Percentiles rank a stretch among this genome's conserved stretches.
Evolutionary conservation across 257 asterid genomes (phyloP).

Genomic region (Solanum paucissectum): DNA sequence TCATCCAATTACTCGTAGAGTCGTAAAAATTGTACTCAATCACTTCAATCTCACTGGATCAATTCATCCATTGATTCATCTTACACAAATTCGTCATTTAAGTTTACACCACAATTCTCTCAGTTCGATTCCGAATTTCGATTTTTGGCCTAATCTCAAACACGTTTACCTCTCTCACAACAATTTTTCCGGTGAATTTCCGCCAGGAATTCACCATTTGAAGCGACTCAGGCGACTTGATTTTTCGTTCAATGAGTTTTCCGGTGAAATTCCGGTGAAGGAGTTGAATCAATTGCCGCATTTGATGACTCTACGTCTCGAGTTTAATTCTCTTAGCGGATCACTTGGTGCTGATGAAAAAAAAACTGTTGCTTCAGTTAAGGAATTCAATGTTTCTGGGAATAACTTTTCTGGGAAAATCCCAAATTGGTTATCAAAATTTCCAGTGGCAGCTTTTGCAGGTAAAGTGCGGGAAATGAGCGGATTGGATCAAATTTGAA

Average conservation of each 20-base stretch:
- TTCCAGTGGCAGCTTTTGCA: constrained; percentile 18
- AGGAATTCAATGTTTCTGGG: constrained; percentile 15
- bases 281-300: constrained; percentile 18
- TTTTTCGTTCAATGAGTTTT: constrained; percentile 15
- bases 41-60: constrained; percentile 17
- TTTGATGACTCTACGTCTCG: constrained; percentile 23
- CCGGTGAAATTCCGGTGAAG: constrained; percentile 13
- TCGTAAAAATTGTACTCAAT: constrained; percentile 18
- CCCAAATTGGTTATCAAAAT: constrained; percentile 18
- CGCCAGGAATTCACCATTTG: constrained; percentile 3
- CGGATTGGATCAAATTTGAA: neutral
- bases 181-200: constrained; percentile 19
- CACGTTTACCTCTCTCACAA: constrained; percentile 25
- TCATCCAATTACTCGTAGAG: constrained; percentile 8
- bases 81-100: constrained; percentile 20
- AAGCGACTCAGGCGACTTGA: constrained; percentile 19
- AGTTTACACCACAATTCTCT: constrained; percentile 26
- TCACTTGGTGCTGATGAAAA: neutral
- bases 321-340: constrained; percentile 21
- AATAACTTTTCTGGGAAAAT: constrained; percentile 15
- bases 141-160: constrained; percentile 17
- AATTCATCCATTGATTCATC: neutral
- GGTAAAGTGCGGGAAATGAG: neutral
- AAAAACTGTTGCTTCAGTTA: neutral
- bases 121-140: constrained; percentile 1